Percentiles rank a stretch among this genome's conserved stretches.
Conservation (phyloP, 2,329 filamentous ascomycete genomes). For the Calonectria montana region DNA sequence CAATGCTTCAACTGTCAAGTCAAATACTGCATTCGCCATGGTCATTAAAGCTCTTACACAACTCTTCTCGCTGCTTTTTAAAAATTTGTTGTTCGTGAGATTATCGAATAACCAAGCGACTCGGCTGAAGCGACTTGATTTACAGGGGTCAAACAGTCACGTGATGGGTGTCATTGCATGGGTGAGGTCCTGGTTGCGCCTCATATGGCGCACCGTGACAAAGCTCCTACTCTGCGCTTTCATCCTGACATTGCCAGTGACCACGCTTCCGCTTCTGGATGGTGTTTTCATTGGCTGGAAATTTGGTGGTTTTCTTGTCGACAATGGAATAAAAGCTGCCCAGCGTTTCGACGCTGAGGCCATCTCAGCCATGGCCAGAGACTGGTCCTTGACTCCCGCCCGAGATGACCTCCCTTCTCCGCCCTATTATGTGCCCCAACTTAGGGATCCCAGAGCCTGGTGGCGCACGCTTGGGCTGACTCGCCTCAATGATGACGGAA, state of each 20-base stretch:
- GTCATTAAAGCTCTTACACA: background rate
- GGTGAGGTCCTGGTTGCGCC: background rate
- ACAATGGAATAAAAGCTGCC: background rate
- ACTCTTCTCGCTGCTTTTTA: background rate
- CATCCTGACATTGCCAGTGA: background rate
- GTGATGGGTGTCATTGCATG: background rate
- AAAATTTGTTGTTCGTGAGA: background rate
- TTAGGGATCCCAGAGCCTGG: background rate
- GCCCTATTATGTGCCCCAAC: background rate
- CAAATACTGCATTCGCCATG: background rate
- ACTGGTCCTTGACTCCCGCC: background rate
- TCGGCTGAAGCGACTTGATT: no score
- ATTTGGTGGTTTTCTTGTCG: background rate
- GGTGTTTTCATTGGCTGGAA: background rate
- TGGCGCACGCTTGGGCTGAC: background rate
- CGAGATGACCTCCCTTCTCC: background rate
- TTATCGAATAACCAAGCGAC: no score
- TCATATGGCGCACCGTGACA: background rate
- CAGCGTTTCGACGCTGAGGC: background rate
- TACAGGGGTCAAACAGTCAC: no score
- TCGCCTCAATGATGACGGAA: background rate
- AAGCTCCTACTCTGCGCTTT: background rate
- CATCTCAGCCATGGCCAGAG: background rate
- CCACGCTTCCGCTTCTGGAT: background rate
- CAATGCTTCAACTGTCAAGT: background rate